Evolutionary conservation across 148 eudicot species (phyloP).

Genomic region (Silene latifolia): DNA sequence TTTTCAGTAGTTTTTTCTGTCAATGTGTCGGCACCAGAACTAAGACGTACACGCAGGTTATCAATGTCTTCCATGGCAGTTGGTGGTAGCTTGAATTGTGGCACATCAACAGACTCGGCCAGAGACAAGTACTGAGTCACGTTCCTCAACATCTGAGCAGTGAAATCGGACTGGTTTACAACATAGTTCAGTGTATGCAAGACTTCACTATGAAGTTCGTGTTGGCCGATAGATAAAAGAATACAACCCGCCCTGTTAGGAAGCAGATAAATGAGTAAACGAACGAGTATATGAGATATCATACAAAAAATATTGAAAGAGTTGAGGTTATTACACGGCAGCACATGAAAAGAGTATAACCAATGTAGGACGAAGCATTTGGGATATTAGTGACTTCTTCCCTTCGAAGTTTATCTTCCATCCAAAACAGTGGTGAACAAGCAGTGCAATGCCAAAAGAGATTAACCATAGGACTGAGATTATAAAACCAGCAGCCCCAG

Average conservation of each 20-base stretch:
- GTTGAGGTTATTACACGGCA: constrained; percentile 66
- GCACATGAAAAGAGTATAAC: constrained; percentile 73
- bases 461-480: constrained; percentile 69
- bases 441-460: constrained; percentile 64
- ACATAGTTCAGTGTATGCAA: constrained; percentile 70
- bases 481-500: constrained; percentile 72
- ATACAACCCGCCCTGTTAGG: constrained; percentile 69
- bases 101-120: constrained; percentile 49
- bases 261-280: background rate
- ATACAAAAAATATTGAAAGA: background rate
- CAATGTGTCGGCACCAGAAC: constrained; percentile 55
- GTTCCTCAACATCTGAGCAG: constrained; percentile 70
- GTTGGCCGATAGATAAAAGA: constrained; percentile 74
- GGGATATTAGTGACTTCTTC: constrained; percentile 42
- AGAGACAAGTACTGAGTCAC: constrained; percentile 71
- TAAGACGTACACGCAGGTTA: constrained; percentile 32
- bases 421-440: constrained; percentile 65
- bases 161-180: constrained; percentile 91
- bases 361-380: constrained; percentile 51
- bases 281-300: no score
- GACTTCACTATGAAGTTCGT: constrained; percentile 64
- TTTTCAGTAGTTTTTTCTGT: constrained; percentile 62
- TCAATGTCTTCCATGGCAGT: constrained; percentile 34
- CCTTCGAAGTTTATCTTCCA: constrained; percentile 62
- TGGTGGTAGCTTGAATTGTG: constrained; percentile 36